Conservation (phyloP, 257 asterid genomes). For the Fraxinus cuspidata region DNA sequence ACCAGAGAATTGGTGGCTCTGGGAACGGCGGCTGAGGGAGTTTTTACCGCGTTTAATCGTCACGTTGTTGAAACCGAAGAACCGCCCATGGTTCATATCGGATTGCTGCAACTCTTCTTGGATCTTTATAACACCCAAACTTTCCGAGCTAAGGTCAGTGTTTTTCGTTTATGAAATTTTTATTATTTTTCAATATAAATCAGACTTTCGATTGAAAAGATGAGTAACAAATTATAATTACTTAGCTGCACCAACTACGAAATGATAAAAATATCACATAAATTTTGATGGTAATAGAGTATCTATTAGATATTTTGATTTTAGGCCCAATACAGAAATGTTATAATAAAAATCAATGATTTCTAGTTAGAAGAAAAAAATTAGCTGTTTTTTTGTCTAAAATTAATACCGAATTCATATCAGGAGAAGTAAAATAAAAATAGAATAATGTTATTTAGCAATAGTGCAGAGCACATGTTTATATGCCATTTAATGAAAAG, state of each 20-base stretch:
- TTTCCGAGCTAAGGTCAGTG: slow-evolving; percentile 61
- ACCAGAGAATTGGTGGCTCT: slow-evolving; percentile 53
- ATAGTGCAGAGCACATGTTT: too few species aligned
- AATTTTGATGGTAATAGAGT: neutral
- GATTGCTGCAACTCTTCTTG: slow-evolving; percentile 57
- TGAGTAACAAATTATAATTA: neutral
- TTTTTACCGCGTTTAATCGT: slow-evolving; percentile 41
- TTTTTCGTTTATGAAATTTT: neutral
- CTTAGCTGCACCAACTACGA: neutral
- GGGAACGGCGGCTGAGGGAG: slow-evolving; percentile 30
- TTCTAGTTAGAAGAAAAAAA: too few species aligned
- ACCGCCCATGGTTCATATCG: slow-evolving; percentile 64
- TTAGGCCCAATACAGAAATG: too few species aligned
- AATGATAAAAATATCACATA: neutral
- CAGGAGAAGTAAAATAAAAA: too few species aligned
- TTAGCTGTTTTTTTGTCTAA: too few species aligned
- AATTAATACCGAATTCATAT: too few species aligned
- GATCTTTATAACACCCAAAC: slow-evolving; percentile 31
- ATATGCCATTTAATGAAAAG: too few species aligned
- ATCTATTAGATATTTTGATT: too few species aligned
- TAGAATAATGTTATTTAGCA: too few species aligned
- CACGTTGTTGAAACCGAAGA: slow-evolving; percentile 24
- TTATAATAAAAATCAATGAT: too few species aligned
- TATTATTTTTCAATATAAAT: neutral
- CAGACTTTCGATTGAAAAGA: neutral